phyloP scores from a whole-genome alignment of 208 protist genomes.

The Trypanosoma platydactyli region DNA sequence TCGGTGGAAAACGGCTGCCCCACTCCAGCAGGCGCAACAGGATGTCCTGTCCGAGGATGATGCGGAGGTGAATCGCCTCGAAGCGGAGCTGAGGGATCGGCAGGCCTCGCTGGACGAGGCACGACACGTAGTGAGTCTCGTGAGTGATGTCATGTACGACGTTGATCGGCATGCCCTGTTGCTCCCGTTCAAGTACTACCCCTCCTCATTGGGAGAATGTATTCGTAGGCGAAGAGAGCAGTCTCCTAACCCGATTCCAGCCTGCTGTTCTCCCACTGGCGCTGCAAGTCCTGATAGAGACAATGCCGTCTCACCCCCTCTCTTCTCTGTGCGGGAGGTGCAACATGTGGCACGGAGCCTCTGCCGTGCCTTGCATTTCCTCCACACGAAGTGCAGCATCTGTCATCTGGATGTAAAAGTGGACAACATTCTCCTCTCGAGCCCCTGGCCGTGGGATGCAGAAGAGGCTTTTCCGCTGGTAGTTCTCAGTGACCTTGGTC shows the following conservation, averaged over 20 bases:
- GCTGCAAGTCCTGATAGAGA: background rate
- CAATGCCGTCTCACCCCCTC: background rate
- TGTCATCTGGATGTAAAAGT: slow-evolving; percentile 43
- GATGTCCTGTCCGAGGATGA: background rate
- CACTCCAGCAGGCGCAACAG: background rate
- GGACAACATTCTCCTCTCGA: slow-evolving; percentile 37
- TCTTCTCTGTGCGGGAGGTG: slow-evolving; percentile 27
- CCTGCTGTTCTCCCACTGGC: background rate
- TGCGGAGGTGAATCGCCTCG: background rate
- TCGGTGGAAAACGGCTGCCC: background rate
- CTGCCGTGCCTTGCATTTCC: slow-evolving; percentile 22
- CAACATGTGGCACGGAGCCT: slow-evolving; percentile 29
- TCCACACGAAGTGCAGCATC: slow-evolving; percentile 12
- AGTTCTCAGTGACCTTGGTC: slow-evolving; percentile 33
- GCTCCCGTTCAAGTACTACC: slow-evolving; percentile 21
- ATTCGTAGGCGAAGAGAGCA: slow-evolving; percentile 6
- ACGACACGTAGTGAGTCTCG: slow-evolving; percentile 10
- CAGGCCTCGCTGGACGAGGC: slow-evolving; percentile 4
- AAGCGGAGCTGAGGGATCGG: background rate
- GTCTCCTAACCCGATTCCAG: background rate
- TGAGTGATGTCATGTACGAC: slow-evolving; percentile 26
- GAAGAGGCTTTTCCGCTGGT: slow-evolving; percentile 9
- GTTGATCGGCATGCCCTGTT: slow-evolving; percentile 14
- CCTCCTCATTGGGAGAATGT: slow-evolving; percentile 16
- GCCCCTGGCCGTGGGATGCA: background rate